Percentiles rank a stretch among this genome's conserved stretches.
Evolutionary conservation across 106 monocot genomes (phyloP).

Genomic region (Allium sativum): DNA sequence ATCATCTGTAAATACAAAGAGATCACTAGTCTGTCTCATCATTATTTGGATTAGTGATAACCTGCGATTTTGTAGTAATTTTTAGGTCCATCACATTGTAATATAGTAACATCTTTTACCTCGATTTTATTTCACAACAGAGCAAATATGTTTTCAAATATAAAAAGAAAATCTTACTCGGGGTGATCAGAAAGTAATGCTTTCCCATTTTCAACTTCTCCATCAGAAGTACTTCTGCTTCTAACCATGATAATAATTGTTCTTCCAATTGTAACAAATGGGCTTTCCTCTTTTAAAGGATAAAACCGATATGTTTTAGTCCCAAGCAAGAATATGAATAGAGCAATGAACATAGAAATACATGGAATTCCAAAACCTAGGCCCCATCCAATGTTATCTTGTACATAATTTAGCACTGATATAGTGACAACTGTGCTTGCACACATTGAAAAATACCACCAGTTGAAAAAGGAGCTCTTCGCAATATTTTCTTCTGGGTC

Average conservation of each 20-base stretch:
- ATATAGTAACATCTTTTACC: too few relatives aligned
- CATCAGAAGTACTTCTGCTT: neutral
- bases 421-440: constrained; percentile 17
- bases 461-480: constrained; percentile 74
- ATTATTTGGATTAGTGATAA: too few relatives aligned
- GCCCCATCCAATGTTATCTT: constrained; percentile 67
- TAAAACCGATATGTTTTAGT: constrained; percentile 42
- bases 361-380: constrained; percentile 72
- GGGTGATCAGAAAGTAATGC: neutral
- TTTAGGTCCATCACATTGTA: too few relatives aligned
- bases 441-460: constrained; percentile 55
- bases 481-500: constrained; percentile 42
- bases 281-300: constrained; percentile 17
- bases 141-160: too few relatives aligned
- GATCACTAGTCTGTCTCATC: too few relatives aligned
- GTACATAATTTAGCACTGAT: constrained; percentile 40
- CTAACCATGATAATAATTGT: constrained; percentile 7
- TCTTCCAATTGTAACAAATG: constrained; percentile 26
- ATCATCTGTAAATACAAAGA: too few relatives aligned
- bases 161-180: constrained; percentile 6
- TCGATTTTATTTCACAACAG: too few relatives aligned
- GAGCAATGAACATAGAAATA: constrained; percentile 35
- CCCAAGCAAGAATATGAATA: constrained; percentile 54
- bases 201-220: neutral
- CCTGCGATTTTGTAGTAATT: too few relatives aligned